These are phyloP conservation scores for Didymella pomorum DNA, from an alignment of 2,329 filamentous ascomycete genomes.

Conservation along the genomic window DNA sequence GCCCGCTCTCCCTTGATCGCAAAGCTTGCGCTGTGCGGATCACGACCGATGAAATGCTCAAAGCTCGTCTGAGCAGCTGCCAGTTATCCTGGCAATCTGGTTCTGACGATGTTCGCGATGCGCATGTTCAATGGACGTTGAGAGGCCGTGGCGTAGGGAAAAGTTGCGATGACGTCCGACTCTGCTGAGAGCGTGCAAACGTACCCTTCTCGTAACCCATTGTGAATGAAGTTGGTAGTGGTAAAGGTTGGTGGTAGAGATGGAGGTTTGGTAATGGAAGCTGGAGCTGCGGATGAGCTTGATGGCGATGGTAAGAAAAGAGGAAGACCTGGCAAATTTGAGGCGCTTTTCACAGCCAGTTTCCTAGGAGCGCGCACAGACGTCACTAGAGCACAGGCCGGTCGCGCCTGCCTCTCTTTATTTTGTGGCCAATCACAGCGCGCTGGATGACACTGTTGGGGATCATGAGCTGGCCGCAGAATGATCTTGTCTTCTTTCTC, in stretches of 20 bases:
- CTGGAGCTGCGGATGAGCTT: conserved; percentile 23
- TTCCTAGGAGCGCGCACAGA: conserved; percentile 4
- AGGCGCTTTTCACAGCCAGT: conserved; percentile 25
- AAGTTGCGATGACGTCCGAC: conserved; percentile 42
- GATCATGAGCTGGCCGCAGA: background rate
- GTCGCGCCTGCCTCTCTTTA: conserved; percentile 6
- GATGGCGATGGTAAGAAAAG: conserved; percentile 21
- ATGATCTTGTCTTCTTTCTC: background rate
- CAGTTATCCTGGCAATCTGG: conserved; percentile 12
- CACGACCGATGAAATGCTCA: conserved; percentile 21
- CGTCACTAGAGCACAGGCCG: conserved; percentile 9
- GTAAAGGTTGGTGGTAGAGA: conserved; percentile 26
- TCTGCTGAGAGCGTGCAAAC: conserved; percentile 31
- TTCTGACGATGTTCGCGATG: conserved; percentile 16
- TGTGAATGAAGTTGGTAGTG: conserved; percentile 38
- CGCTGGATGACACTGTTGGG: conserved; percentile 11
- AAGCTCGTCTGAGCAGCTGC: conserved; percentile 10
- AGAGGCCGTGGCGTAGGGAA: conserved; percentile 30
- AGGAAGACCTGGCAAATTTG: conserved; percentile 24
- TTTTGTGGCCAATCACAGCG: conserved; percentile 12
- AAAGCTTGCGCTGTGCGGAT: conserved; percentile 32
- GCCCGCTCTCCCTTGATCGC: conserved; percentile 36
- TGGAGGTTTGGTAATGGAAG: conserved; percentile 26
- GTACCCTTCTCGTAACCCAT: conserved; percentile 53
- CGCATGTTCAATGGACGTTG: conserved; percentile 38